Conservation (phyloP, 805 yeast species). For the Candida sanyiensis region DNA sequence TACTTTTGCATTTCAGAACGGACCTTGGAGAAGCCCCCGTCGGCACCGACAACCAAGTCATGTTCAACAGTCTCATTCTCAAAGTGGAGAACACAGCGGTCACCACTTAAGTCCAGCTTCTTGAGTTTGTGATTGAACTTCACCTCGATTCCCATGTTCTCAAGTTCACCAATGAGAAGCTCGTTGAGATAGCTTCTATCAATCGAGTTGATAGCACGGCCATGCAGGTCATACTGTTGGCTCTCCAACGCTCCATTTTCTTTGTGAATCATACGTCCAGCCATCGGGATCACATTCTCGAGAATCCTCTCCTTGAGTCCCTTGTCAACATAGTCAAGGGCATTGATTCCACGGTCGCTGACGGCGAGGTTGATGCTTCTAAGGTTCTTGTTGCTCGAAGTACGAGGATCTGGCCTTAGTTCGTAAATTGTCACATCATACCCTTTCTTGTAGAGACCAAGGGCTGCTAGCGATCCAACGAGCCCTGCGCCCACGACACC, state of each 20-base stretch:
- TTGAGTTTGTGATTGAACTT: constrained; percentile 54
- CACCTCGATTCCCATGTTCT: constrained; percentile 39
- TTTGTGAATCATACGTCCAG: constrained; percentile 87
- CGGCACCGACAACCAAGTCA: constrained; percentile 75
- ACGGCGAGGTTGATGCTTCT: constrained; percentile 84
- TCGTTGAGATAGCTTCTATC: constrained; percentile 69
- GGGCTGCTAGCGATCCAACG: constrained; percentile 79
- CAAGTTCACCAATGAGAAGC: constrained; percentile 58
- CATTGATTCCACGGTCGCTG: constrained; percentile 75
- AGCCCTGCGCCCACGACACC: constrained; percentile 86
- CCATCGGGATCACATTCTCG: constrained; percentile 70
- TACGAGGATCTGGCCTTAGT: constrained; percentile 61
- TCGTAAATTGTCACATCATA: constrained; percentile 70
- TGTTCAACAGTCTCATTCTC: constrained; percentile 24
- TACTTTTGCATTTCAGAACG: constrained; percentile 62
- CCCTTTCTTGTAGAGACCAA: constrained; percentile 73
- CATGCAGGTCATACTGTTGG: constrained; percentile 74
- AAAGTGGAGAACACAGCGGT: constrained; percentile 21
- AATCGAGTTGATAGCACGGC: constrained; percentile 72
- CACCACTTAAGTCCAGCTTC: constrained; percentile 31
- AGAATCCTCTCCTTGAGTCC: constrained; percentile 52
- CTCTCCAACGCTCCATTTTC: constrained; percentile 53
- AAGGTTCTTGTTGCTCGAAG: constrained; percentile 33
- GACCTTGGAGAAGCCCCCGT: constrained; percentile 76
- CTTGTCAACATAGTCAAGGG: constrained; percentile 57